A percentile compares a stretch with the other conserved stretches of the same genome.
Conservation (phyloP, 441 rosid species). For the Gossypium lobatum region DNA sequence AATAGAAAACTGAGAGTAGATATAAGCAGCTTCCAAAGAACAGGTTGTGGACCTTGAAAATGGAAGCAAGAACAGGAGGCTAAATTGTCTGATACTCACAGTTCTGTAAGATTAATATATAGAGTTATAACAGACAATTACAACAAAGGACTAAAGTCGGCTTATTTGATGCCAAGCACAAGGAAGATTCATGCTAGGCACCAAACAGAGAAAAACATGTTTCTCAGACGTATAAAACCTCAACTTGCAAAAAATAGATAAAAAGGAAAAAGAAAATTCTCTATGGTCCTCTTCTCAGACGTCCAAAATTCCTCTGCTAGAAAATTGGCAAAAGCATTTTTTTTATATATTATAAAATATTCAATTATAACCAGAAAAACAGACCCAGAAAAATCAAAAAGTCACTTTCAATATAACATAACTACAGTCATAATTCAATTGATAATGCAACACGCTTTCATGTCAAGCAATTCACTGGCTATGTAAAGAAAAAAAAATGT, state of each 20-base stretch:
- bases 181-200: constrained; percentile 38
- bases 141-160: constrained; percentile 16
- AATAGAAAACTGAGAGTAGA: background rate
- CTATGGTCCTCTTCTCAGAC: constrained; percentile 26
- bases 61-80: constrained; percentile 14
- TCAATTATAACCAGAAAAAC: constrained; percentile 1
- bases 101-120: constrained; percentile 23
- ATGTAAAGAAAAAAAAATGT: background rate
- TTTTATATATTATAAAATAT: constrained; percentile 20
- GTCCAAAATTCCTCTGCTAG: constrained; percentile 18
- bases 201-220: constrained; percentile 42
- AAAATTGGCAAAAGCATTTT: constrained; percentile 16
- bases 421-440: constrained; percentile 10
- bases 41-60: constrained; percentile 1
- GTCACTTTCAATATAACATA: constrained; percentile 32
- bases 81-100: constrained; percentile 13
- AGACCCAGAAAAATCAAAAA: constrained; percentile 15
- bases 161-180: constrained; percentile 31
- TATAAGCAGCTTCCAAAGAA: constrained; percentile 9
- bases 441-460: constrained; percentile 23
- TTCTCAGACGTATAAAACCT: constrained; percentile 32
- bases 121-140: constrained; percentile 17
- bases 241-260: constrained; percentile 36
- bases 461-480: constrained; percentile 2
- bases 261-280: constrained; percentile 12